These are phyloP conservation scores for Sphagnum fallax DNA, from an alignment of 228 moss, liverwort and hornwort genomes.

Conservation along the genomic window DNA sequence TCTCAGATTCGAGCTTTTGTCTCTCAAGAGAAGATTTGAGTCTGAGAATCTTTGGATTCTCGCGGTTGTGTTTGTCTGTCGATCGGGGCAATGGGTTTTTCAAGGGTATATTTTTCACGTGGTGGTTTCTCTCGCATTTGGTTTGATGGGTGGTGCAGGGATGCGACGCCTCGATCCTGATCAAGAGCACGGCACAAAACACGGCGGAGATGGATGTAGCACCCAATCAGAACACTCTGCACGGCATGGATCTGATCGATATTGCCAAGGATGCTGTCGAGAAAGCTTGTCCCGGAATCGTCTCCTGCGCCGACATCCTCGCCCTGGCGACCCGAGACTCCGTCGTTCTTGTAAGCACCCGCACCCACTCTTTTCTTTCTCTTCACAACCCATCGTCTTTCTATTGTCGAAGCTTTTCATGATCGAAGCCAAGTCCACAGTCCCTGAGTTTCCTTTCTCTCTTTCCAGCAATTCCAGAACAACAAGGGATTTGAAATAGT, in stretches of 20 bases:
- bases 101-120: background rate
- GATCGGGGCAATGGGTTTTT: background rate
- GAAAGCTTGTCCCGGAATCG: constrained; percentile 28
- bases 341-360: constrained; percentile 15
- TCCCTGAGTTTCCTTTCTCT: background rate
- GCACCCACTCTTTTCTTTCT: background rate
- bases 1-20: background rate
- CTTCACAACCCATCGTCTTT: no score
- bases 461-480: background rate
- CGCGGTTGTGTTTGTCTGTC: background rate
- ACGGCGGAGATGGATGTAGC: constrained; percentile 23
- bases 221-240: constrained; percentile 22
- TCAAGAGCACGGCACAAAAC: constrained; percentile 8
- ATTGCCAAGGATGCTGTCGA: constrained; percentile 31
- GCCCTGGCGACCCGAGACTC: constrained; percentile 35
- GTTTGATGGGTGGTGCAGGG: constrained; percentile 15
- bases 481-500: background rate
- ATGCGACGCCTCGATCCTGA: constrained; percentile 44
- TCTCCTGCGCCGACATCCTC: constrained; percentile 42
- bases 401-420: no score
- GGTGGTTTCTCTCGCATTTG: background rate
- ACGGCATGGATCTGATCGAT: constrained; percentile 26
- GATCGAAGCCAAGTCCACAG: background rate
- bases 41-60: no score
- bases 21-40: background rate